These are phyloP conservation scores for Cetraspora pellucida DNA, from an alignment of 192 early-diverging fungal genomes.

Conservation along the genomic window DNA sequence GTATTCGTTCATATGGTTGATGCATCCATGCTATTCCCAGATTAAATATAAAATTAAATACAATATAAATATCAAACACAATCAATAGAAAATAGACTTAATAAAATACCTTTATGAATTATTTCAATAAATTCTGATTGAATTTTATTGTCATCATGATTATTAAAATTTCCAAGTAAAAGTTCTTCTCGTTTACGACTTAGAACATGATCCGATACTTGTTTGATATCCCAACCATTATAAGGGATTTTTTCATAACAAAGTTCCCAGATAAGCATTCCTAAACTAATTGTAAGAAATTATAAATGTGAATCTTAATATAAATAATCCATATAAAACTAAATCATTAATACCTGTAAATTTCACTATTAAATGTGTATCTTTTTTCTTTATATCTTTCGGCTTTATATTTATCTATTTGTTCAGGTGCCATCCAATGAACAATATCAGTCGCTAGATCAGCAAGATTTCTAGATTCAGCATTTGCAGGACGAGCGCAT, in stretches of 20 bases:
- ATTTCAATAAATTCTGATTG: not conserved
- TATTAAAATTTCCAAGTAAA: not conserved
- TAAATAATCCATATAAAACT: not conserved
- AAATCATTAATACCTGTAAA: not conserved
- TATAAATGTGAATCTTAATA: not conserved
- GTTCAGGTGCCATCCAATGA: not conserved
- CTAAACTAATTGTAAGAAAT: not conserved
- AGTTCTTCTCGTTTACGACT: not conserved
- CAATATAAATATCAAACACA: too few relatives aligned
- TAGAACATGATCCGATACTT: not conserved
- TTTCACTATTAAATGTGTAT: not conserved
- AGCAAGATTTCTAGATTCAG: not conserved
- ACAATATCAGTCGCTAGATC: too few relatives aligned
- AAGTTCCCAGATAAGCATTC: too few relatives aligned
- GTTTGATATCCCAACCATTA: not conserved
- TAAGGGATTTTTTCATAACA: not conserved
- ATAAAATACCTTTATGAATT: not conserved
- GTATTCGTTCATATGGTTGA: not conserved
- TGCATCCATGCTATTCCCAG: too few relatives aligned
- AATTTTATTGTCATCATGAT: not conserved
- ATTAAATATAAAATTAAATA: too few relatives aligned
- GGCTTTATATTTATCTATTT: not conserved
- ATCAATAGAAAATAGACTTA: not conserved
- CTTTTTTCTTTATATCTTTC: not conserved
- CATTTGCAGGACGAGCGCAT: not conserved